Evolutionary conservation across 2,329 filamentous ascomycete species (phyloP).

Genomic region (Colletotrichum euphorbiae): DNA sequence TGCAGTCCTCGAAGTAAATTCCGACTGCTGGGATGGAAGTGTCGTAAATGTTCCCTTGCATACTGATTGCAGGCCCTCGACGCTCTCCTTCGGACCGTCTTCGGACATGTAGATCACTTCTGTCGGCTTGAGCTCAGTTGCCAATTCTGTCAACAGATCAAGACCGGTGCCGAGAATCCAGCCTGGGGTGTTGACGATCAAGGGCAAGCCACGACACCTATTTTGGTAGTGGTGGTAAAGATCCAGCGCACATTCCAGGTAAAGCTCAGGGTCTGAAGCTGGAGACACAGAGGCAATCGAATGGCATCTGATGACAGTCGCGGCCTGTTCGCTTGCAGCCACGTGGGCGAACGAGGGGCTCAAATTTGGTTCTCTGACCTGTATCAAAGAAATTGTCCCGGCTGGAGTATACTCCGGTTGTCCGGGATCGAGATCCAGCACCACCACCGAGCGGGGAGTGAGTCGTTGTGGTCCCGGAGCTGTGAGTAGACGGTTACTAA

Average conservation of each 20-base stretch:
- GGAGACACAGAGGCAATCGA: constrained; percentile 74
- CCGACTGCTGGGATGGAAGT: constrained; percentile 70
- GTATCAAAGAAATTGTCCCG: constrained; percentile 76
- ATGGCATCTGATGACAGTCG: constrained; percentile 68
- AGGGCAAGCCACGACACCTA: constrained; percentile 58
- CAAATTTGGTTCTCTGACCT: constrained; percentile 70
- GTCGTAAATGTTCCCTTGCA: constrained; percentile 58
- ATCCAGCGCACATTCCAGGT: constrained; percentile 72
- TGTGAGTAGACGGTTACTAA: constrained; percentile 76
- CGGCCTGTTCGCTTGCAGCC: constrained; percentile 42
- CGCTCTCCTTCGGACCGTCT: constrained; percentile 68
- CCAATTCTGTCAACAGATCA: constrained; percentile 70
- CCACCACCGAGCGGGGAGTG: constrained; percentile 54
- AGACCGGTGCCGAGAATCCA: constrained; percentile 80
- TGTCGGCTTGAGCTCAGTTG: constrained; percentile 64
- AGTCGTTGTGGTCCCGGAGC: constrained; percentile 45
- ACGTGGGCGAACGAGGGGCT: constrained; percentile 75
- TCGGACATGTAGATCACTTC: constrained; percentile 77
- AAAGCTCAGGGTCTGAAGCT: constrained; percentile 74
- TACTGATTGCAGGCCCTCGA: constrained; percentile 62
- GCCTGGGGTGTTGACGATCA: constrained; percentile 80
- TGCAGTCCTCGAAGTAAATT: constrained; percentile 68
- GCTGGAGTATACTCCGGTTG: constrained; percentile 80
- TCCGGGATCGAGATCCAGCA: constrained; percentile 79
- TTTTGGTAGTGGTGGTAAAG: constrained; percentile 68